Conservation (phyloP, 2,329 filamentous ascomycete genomes). For the Calonectria naviculata region DNA sequence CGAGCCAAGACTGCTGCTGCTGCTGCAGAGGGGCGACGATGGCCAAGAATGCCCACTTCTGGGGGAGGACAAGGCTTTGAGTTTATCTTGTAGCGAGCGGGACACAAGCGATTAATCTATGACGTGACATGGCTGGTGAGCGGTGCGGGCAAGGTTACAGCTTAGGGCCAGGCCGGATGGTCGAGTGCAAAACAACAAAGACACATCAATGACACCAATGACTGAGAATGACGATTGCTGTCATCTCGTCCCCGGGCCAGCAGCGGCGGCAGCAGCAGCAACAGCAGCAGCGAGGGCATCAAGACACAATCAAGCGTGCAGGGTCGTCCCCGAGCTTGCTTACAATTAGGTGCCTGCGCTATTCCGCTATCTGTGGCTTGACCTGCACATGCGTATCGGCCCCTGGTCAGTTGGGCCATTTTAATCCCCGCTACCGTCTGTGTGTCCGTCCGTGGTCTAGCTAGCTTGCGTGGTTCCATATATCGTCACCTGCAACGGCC, state of each 20-base stretch:
- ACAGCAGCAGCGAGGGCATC: background rate
- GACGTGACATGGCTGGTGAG: slow-evolving; percentile 3
- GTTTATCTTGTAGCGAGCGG: background rate
- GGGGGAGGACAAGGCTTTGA: background rate
- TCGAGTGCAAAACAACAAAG: background rate
- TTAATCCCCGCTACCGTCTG: slow-evolving; percentile 3
- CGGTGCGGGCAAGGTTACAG: background rate
- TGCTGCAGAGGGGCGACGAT: background rate
- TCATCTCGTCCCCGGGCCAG: no score
- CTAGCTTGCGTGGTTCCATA: slow-evolving; percentile 20
- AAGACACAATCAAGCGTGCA: background rate
- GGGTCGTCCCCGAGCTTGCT: background rate
- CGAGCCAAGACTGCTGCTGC: no score
- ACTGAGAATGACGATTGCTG: background rate
- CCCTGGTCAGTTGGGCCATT: slow-evolving; percentile 7
- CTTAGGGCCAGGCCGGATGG: background rate
- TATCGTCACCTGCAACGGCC: slow-evolving; percentile 24
- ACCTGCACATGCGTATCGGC: background rate
- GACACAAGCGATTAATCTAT: background rate
- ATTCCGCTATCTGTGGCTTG: background rate
- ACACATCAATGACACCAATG: background rate
- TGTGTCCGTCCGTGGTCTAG: background rate
- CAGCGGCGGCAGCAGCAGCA: no score
- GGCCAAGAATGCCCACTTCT: background rate
- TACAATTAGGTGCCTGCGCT: background rate